phyloP scores from a whole-genome alignment of 2,329 filamentous ascomycete genomes.

The Fonsecaea pedrosoi region DNA sequence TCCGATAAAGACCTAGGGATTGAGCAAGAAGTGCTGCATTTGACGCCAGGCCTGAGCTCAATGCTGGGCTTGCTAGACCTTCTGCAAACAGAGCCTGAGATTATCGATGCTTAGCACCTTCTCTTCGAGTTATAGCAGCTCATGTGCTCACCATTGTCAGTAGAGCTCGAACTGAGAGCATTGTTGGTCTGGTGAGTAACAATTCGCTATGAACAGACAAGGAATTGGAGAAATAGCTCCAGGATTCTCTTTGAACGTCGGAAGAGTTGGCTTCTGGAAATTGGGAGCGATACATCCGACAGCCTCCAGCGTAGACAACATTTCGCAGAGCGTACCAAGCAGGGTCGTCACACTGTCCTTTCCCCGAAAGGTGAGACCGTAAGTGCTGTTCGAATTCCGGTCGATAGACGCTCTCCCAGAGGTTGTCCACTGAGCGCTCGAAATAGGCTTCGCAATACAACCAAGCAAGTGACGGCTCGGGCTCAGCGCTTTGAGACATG shows the following conservation, averaged over 20 bases:
- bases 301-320: constrained; percentile 12
- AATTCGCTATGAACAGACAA: constrained; percentile 16
- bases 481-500: constrained; percentile 3
- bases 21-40: constrained; percentile 14
- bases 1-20: constrained; percentile 18
- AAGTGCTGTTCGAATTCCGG: constrained; percentile 11
- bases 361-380: not conserved
- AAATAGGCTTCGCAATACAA: constrained; percentile 18
- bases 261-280: constrained; percentile 1
- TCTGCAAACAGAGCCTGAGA: constrained; percentile 18
- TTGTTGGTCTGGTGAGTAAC: constrained; percentile 7
- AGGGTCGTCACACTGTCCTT: not conserved
- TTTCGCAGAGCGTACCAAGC: constrained; percentile 16
- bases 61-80: constrained; percentile 16
- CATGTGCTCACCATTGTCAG: constrained; percentile 12
- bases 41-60: constrained; percentile 9
- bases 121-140: not conserved
- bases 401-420: constrained; percentile 10
- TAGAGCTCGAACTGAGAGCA: constrained; percentile 8
- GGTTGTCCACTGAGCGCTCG: constrained; percentile 13
- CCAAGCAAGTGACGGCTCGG: constrained; percentile 13
- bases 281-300: constrained; percentile 14
- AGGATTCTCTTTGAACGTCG: constrained; percentile 12
- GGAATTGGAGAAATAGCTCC: constrained; percentile 19
- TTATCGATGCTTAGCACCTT: not conserved